These are phyloP conservation scores for Batkoa obscura DNA, from an alignment of 371 early-diverging fungal genomes.

Conservation along the genomic window DNA sequence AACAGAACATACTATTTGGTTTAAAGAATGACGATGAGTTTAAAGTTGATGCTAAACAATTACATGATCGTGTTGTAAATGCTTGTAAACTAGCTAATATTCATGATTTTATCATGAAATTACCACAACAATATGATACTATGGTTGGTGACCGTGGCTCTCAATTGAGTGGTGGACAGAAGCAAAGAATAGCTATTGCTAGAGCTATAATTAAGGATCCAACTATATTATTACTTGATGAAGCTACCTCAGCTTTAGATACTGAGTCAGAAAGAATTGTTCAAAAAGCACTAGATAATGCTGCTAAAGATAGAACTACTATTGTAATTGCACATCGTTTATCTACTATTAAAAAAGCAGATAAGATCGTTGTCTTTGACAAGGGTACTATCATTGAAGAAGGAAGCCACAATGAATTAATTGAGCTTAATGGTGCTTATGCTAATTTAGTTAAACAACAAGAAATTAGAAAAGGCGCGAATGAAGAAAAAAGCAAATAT, in stretches of 20 bases:
- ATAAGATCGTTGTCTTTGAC: constrained; percentile 53
- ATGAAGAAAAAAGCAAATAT: not conserved
- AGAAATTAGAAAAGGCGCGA: not conserved
- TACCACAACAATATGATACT: constrained; percentile 53
- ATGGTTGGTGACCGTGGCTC: constrained; percentile 36
- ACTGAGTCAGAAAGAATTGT: constrained; percentile 46
- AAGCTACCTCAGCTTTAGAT: constrained; percentile 57
- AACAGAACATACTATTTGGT: constrained; percentile 53
- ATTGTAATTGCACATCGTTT: constrained; percentile 62
- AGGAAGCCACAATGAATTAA: constrained; percentile 52
- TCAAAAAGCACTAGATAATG: constrained; percentile 39
- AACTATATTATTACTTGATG: constrained; percentile 42
- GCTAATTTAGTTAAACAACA: constrained; percentile 34
- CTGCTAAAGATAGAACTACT: constrained; percentile 48
- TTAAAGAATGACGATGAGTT: constrained; percentile 28
- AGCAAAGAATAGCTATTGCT: constrained; percentile 25
- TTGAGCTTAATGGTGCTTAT: constrained; percentile 18
- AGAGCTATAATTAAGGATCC: constrained; percentile 50
- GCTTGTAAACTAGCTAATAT: constrained; percentile 48
- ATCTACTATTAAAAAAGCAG: constrained; percentile 46
- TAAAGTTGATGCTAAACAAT: constrained; percentile 28
- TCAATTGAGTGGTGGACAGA: constrained; percentile 26
- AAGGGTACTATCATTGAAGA: constrained; percentile 48
- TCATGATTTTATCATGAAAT: constrained; percentile 43
- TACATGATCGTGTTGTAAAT: constrained; percentile 35